A percentile compares a stretch with the other conserved stretches of the same genome.
Conservation (phyloP, 164 flowering plant genomes). For the Tinospora cordifolia region DNA sequence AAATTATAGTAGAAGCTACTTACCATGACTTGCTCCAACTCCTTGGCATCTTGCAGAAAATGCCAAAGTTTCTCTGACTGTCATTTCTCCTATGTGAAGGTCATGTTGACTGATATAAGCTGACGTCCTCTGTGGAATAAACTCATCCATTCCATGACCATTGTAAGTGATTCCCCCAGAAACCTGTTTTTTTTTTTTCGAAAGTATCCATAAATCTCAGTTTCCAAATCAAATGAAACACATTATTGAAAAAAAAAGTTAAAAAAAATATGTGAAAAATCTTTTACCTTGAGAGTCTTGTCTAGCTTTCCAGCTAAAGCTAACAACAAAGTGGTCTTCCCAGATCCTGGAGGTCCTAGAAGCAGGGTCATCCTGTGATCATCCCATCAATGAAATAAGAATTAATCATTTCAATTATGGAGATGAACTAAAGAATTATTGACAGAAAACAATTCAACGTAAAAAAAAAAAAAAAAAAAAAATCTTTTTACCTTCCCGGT, state of each 20-base stretch:
- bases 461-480: too few species aligned
- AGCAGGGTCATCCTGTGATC: conserved; percentile 60
- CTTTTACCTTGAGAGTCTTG: too few species aligned
- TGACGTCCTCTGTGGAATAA: conserved; percentile 50
- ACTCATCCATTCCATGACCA: conserved; percentile 48
- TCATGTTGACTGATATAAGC: conserved; percentile 77
- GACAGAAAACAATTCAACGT: neutral
- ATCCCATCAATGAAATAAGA: too few species aligned
- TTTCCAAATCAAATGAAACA: too few species aligned
- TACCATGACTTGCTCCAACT: conserved; percentile 4
- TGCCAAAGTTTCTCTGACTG: conserved; percentile 71
- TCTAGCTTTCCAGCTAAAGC: conserved; percentile 69
- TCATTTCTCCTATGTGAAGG: conserved; percentile 62
- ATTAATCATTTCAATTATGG: too few species aligned
- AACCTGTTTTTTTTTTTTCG: too few species aligned
- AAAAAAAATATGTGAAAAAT: too few species aligned
- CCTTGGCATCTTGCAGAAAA: conserved; percentile 81
- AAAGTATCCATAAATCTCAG: too few species aligned
- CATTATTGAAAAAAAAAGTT: too few species aligned
- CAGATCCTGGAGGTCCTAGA: conserved; percentile 73
- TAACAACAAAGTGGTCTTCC: conserved; percentile 57
- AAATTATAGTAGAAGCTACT: neutral
- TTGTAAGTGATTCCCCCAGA: conserved; percentile 53
- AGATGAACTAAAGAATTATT: neutral
- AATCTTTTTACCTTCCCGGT: neutral